Percentiles rank a stretch among this genome's conserved stretches.
These are phyloP conservation scores for Amanita phalloides DNA, from an alignment of 768 basidiomycete genomes.

Conservation along the genomic window DNA sequence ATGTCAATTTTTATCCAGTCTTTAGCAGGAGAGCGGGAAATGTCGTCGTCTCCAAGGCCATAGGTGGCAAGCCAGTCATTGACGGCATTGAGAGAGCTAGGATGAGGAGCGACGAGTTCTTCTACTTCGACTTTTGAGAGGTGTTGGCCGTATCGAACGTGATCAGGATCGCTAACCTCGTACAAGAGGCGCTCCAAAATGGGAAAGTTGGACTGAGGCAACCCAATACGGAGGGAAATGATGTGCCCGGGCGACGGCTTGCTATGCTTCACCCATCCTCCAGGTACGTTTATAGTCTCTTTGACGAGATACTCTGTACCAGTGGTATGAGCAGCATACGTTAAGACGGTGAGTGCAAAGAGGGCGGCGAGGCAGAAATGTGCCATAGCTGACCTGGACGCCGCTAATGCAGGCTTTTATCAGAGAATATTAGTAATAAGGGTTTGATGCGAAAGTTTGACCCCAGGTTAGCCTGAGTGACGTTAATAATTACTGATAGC, in stretches of 20 bases:
- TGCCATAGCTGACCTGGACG: background rate
- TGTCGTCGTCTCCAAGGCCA: constrained; percentile 35
- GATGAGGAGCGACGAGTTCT: constrained; percentile 47
- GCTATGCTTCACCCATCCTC: constrained; percentile 37
- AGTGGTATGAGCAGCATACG: constrained; percentile 13
- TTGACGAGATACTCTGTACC: constrained; percentile 12
- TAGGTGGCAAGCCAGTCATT: constrained; percentile 50
- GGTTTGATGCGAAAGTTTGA: too few relatives aligned
- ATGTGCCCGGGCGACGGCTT: constrained; percentile 31
- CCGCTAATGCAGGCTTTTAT: too few relatives aligned
- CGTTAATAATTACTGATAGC: too few relatives aligned
- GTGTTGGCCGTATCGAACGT: constrained; percentile 39
- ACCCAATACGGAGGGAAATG: constrained; percentile 46
- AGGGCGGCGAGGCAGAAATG: constrained; percentile 2
- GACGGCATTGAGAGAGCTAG: constrained; percentile 39
- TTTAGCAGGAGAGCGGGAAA: constrained; percentile 43
- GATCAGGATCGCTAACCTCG: constrained; percentile 45
- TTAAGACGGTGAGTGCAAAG: constrained; percentile 9
- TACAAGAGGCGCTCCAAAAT: constrained; percentile 39
- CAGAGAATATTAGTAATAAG: too few relatives aligned
- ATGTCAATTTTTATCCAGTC: constrained; percentile 62
- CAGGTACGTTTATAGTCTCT: constrained; percentile 28
- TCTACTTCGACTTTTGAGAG: constrained; percentile 62
- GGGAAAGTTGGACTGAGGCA: constrained; percentile 39
- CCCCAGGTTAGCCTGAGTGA: too few relatives aligned